A percentile compares a stretch with the other conserved stretches of the same genome.
Conservation (phyloP, 2,329 filamentous ascomycete species). For the Seiridium unicorne region DNA sequence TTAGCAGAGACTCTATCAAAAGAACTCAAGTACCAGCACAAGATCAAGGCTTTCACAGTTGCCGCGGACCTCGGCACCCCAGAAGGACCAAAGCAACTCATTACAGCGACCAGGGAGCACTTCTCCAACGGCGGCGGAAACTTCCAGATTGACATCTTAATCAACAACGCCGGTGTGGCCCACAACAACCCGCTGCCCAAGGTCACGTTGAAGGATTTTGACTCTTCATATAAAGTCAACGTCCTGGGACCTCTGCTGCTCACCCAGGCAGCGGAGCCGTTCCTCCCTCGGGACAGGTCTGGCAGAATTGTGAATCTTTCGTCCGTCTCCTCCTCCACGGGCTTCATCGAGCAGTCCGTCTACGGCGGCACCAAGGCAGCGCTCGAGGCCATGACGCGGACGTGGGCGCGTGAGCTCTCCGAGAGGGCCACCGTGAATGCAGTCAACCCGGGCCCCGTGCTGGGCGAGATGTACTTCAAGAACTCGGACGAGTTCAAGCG, state of each 20-base stretch:
- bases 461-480: slow-evolving; percentile 49
- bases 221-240: slow-evolving; percentile 73
- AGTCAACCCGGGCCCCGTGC: slow-evolving; percentile 56
- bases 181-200: slow-evolving; percentile 65
- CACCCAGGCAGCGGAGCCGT: slow-evolving; percentile 68
- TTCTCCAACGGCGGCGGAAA: slow-evolving; percentile 41
- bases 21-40: slow-evolving; percentile 54
- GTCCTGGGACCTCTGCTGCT: slow-evolving; percentile 79
- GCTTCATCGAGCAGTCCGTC: slow-evolving; percentile 53
- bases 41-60: slow-evolving; percentile 58
- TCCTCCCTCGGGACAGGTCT: slow-evolving; percentile 67
- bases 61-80: slow-evolving; percentile 70
- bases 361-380: slow-evolving; percentile 60
- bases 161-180: slow-evolving; percentile 81
- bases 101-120: slow-evolving; percentile 57
- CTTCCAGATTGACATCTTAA: slow-evolving; percentile 75
- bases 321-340: slow-evolving; percentile 51
- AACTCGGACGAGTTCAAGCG: slow-evolving; percentile 41
- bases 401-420: slow-evolving; percentile 56
- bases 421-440: slow-evolving; percentile 54
- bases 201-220: slow-evolving; percentile 65
- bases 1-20: slow-evolving; percentile 61
- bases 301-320: slow-evolving; percentile 56
- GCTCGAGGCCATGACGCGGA: slow-evolving; percentile 57
- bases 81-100: slow-evolving; percentile 57